phyloP scores from a whole-genome alignment of 108 stramenopile species.

The Skeletonema tropicum region DNA sequence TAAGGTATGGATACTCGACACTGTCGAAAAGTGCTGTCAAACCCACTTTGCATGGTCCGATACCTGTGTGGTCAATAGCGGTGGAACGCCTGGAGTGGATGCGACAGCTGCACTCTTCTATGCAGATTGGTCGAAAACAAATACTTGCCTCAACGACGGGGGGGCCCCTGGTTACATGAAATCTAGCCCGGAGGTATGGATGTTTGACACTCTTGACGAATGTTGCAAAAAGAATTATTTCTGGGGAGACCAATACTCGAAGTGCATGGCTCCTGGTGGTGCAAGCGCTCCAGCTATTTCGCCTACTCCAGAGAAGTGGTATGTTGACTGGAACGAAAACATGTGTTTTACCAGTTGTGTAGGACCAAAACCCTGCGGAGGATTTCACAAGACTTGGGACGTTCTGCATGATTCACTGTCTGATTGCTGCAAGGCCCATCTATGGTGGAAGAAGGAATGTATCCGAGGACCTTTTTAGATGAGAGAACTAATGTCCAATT shows the following conservation, averaged over 20 bases:
- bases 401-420: neutral
- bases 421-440: neutral
- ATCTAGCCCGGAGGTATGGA: conserved; percentile 6
- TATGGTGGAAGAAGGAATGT: conserved; percentile 3
- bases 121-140: neutral
- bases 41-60: neutral
- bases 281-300: neutral
- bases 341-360: neutral
- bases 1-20: neutral
- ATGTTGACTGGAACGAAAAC: neutral
- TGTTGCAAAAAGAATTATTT: conserved; percentile 3
- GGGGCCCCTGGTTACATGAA: neutral
- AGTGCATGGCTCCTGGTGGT: neutral
- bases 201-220: conserved; percentile 1
- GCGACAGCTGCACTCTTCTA: neutral
- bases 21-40: neutral
- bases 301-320: neutral
- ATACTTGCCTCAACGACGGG: conserved; percentile 4
- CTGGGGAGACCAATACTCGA: neutral
- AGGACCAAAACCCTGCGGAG: conserved; percentile 6
- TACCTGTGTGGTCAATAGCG: neutral
- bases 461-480: too few relatives aligned
- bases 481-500: too few relatives aligned
- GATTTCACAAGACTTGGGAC: neutral
- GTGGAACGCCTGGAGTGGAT: neutral